Percentiles rank a stretch among this genome's conserved stretches.
These are phyloP conservation scores for Penicillium palitans DNA, from an alignment of 2,329 filamentous ascomycete species.

Conservation along the genomic window DNA sequence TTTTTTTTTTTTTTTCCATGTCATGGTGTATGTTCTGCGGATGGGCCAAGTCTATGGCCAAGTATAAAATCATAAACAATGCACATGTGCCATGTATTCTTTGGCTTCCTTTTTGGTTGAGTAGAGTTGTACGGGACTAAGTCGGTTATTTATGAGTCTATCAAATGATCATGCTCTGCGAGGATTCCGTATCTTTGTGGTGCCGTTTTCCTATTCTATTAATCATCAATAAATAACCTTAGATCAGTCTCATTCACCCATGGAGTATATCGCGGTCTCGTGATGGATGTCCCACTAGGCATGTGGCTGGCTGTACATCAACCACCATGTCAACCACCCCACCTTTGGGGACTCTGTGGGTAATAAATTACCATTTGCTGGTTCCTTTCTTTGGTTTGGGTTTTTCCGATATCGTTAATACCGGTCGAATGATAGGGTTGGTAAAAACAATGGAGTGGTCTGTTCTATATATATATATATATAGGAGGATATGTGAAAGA, in stretches of 20 bases:
- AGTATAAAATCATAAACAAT: slow-evolving; percentile 5
- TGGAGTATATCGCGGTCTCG: background rate
- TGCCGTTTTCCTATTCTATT: background rate
- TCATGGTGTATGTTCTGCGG: background rate
- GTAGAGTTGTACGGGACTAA: background rate
- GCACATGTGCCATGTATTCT: background rate
- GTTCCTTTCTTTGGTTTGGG: background rate
- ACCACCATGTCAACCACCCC: background rate
- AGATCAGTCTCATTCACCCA: no score
- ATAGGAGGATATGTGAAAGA: no score
- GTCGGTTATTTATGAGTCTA: background rate
- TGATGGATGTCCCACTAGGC: background rate
- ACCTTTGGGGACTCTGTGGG: background rate
- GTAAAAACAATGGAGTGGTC: background rate
- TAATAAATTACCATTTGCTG: no score
- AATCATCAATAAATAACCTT: no score
- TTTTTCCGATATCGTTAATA: no score
- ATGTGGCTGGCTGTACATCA: background rate
- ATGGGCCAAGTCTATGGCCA: background rate
- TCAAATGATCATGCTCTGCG: background rate
- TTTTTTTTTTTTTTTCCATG: background rate
- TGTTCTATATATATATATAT: background rate
- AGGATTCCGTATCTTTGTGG: background rate
- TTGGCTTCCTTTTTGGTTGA: background rate
- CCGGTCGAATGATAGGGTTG: no score